Percentiles rank a stretch among this genome's conserved stretches.
phyloP scores from a whole-genome alignment of 2,329 filamentous ascomycete species.

The Trichoderma asperellum region DNA sequence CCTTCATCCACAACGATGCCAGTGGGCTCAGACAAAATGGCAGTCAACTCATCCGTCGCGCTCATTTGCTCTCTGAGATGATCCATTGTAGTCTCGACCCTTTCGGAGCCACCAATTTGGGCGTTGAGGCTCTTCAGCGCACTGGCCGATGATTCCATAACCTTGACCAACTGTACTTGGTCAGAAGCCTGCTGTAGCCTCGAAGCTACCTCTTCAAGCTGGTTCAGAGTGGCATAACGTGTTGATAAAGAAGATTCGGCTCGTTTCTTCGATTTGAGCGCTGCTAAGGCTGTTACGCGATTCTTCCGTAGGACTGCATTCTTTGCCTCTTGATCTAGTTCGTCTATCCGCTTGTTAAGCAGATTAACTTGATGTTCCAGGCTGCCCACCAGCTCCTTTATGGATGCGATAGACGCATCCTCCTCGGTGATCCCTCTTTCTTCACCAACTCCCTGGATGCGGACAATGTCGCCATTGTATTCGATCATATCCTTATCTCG shows the following conservation, averaged over 20 bases:
- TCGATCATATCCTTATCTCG: slow-evolving; percentile 65
- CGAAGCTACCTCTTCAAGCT: slow-evolving; percentile 81
- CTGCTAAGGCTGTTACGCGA: slow-evolving; percentile 72
- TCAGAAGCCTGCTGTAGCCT: slow-evolving; percentile 85
- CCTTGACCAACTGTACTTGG: slow-evolving; percentile 79
- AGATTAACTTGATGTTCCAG: slow-evolving; percentile 73
- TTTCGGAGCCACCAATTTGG: slow-evolving; percentile 75
- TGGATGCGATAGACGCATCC: slow-evolving; percentile 79
- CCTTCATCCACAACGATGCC: slow-evolving; percentile 68
- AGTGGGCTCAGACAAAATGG: slow-evolving; percentile 69
- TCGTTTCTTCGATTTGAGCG: slow-evolving; percentile 80
- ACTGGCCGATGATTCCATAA: slow-evolving; percentile 77
- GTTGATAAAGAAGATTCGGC: slow-evolving; percentile 74
- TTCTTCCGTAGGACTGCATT: slow-evolving; percentile 74
- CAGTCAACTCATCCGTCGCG: slow-evolving; percentile 79
- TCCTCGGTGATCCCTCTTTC: slow-evolving; percentile 67
- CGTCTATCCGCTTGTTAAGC: slow-evolving; percentile 68
- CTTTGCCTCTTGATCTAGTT: slow-evolving; percentile 67
- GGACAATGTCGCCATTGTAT: slow-evolving; percentile 71
- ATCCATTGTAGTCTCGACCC: slow-evolving; percentile 76
- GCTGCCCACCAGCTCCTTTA: slow-evolving; percentile 77
- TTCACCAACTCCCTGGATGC: slow-evolving; percentile 65
- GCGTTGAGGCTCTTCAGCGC: slow-evolving; percentile 75
- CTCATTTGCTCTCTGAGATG: slow-evolving; percentile 77
- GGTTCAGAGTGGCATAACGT: slow-evolving; percentile 72